phyloP scores from a whole-genome alignment of 2,329 filamentous ascomycete genomes.

The Paramyrothecium roridum region DNA sequence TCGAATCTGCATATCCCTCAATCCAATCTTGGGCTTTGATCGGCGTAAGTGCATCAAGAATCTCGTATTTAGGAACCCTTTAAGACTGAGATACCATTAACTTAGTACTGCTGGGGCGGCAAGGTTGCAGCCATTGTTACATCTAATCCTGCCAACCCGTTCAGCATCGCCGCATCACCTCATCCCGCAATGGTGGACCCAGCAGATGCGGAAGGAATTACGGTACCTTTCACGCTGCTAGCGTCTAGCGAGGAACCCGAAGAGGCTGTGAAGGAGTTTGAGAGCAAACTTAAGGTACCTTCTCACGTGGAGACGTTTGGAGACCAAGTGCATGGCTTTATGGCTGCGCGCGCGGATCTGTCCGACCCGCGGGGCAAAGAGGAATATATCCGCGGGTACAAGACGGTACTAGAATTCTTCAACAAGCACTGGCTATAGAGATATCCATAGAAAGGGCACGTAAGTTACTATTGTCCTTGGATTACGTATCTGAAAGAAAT shows the following conservation, averaged over 20 bases:
- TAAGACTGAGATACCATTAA: neutral
- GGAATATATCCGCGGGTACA: conserved; percentile 61
- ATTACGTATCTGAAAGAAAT: no score
- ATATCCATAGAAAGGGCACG: no score
- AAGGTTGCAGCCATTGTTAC: conserved; percentile 57
- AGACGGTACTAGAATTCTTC: conserved; percentile 57
- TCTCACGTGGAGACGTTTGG: conserved; percentile 63
- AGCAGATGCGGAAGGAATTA: conserved; percentile 56
- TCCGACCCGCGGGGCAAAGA: conserved; percentile 53
- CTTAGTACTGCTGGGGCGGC: conserved; percentile 69
- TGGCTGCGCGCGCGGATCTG: conserved; percentile 64
- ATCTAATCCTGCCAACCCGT: conserved; percentile 50
- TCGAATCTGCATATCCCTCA: conserved; percentile 47
- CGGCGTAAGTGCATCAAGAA: conserved; percentile 43
- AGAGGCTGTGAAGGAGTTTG: conserved; percentile 53
- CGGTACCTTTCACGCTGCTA: conserved; percentile 59
- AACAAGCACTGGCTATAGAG: conserved; percentile 36
- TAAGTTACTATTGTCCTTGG: no score
- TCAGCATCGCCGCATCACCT: conserved; percentile 47
- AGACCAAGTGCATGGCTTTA: conserved; percentile 71
- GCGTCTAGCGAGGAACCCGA: conserved; percentile 63
- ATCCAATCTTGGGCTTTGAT: conserved; percentile 59
- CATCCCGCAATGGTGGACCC: conserved; percentile 65
- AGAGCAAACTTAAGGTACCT: conserved; percentile 46
- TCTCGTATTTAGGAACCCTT: no score